These are phyloP conservation scores for Pueraria montana DNA, from an alignment of 306 rosid genomes.

Conservation along the genomic window DNA sequence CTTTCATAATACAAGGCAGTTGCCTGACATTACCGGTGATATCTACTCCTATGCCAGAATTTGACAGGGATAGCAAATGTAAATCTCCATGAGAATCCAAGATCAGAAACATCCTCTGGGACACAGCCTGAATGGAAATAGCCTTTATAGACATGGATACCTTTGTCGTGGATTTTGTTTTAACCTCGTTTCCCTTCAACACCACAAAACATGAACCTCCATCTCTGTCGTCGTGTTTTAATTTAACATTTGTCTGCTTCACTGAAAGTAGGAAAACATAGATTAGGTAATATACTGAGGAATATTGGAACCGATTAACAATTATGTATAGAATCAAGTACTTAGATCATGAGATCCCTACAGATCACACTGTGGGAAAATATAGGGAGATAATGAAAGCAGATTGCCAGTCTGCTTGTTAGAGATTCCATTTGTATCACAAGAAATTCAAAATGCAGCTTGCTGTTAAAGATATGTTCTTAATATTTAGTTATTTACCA, in stretches of 20 bases:
- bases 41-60: slow-evolving; percentile 65
- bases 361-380: slow-evolving; percentile 25
- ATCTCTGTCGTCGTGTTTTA: slow-evolving; percentile 61
- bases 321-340: slow-evolving; percentile 13
- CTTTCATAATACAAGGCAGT: slow-evolving; percentile 74
- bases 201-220: slow-evolving; percentile 73
- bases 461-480: slow-evolving; percentile 50
- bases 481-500: slow-evolving; percentile 67
- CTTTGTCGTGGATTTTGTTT: slow-evolving; percentile 55
- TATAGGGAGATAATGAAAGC: slow-evolving; percentile 19
- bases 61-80: slow-evolving; percentile 69
- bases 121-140: slow-evolving; percentile 79
- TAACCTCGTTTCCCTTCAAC: slow-evolving; percentile 60
- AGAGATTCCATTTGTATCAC: slow-evolving; percentile 44
- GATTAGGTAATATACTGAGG: slow-evolving; percentile 49
- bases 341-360: slow-evolving; percentile 37
- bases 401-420: slow-evolving; percentile 40
- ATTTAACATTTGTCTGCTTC: slow-evolving; percentile 66
- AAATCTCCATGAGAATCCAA: slow-evolving; percentile 85
- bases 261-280: slow-evolving; percentile 60
- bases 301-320: slow-evolving; percentile 42
- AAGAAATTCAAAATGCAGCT: slow-evolving; percentile 46
- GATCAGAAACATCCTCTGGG: slow-evolving; percentile 69
- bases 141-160: slow-evolving; percentile 61
- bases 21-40: slow-evolving; percentile 60